phyloP scores from a whole-genome alignment of 129 eudicot genomes.

The Sambucus nigra region DNA sequence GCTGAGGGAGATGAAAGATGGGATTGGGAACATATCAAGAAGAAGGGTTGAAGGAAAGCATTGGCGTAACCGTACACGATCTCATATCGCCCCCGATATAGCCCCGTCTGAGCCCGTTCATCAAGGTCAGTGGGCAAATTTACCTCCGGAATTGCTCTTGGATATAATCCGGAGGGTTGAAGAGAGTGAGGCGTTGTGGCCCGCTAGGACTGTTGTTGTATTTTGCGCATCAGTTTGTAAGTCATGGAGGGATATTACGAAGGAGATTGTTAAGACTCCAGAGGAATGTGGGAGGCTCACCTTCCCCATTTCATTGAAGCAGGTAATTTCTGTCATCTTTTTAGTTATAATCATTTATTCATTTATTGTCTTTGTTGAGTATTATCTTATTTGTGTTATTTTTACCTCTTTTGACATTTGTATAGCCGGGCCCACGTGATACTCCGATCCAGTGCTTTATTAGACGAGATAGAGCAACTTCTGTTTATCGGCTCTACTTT shows the following conservation, averaged over 20 bases:
- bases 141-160: conserved; percentile 88
- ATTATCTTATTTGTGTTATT: neutral
- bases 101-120: conserved; percentile 33
- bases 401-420: neutral
- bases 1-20: conserved; percentile 67
- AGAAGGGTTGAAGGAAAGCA: conserved; percentile 64
- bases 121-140: conserved; percentile 90
- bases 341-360: neutral
- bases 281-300: conserved; percentile 94
- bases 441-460: conserved; percentile 82
- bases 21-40: conserved; percentile 60
- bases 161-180: conserved; percentile 87
- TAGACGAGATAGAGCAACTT: conserved; percentile 82
- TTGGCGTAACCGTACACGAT: conserved; percentile 62
- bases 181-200: conserved; percentile 80
- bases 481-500: conserved; percentile 59
- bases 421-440: conserved; percentile 93
- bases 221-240: conserved; percentile 88
- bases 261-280: conserved; percentile 88
- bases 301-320: conserved; percentile 91
- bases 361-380: neutral
- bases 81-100: conserved; percentile 80
- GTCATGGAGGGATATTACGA: conserved; percentile 92
- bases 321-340: conserved; percentile 29
- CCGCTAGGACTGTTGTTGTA: conserved; percentile 72